Evolutionary conservation across 1,284 basidiomycete species (phyloP).

Genomic region (Malassezia caprae): DNA sequence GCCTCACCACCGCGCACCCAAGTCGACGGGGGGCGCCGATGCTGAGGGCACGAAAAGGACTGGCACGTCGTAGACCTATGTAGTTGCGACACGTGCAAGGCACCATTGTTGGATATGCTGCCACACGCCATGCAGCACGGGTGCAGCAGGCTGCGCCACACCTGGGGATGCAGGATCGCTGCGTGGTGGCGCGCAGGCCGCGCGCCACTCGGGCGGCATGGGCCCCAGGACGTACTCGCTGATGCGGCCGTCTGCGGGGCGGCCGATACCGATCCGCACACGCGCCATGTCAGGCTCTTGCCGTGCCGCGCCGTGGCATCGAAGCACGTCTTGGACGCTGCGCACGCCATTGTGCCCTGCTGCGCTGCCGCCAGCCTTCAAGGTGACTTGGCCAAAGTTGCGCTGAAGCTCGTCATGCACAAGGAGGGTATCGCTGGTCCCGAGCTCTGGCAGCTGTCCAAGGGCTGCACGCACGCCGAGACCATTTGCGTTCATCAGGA

Average conservation of each 20-base stretch:
- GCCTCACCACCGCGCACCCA: background rate
- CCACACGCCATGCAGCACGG: background rate
- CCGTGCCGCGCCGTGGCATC: background rate
- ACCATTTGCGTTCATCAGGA: conserved; percentile 16
- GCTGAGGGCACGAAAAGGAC: background rate
- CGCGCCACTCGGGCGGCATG: conserved; percentile 13
- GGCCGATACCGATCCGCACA: conserved; percentile 12
- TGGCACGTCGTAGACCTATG: background rate
- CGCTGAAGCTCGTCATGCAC: conserved; percentile 16
- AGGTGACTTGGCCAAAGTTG: conserved; percentile 10
- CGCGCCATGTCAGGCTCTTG: conserved; percentile 2
- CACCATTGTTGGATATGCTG: background rate
- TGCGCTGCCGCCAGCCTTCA: conserved; percentile 15
- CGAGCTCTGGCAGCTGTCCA: background rate
- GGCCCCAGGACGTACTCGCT: conserved; percentile 6
- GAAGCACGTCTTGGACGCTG: conserved; percentile 8
- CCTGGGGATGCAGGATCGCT: too few relatives aligned
- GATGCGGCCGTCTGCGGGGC: background rate
- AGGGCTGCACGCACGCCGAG: background rate
- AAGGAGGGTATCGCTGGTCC: conserved; percentile 1
- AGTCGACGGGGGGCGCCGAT: background rate
- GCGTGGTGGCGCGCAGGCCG: background rate
- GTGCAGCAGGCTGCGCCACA: background rate
- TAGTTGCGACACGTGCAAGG: background rate
- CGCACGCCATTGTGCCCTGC: conserved; percentile 16